A percentile compares a stretch with the other conserved stretches of the same genome.
These are phyloP conservation scores for Penicillium hordei DNA, from an alignment of 2,329 filamentous ascomycete genomes.

Conservation along the genomic window DNA sequence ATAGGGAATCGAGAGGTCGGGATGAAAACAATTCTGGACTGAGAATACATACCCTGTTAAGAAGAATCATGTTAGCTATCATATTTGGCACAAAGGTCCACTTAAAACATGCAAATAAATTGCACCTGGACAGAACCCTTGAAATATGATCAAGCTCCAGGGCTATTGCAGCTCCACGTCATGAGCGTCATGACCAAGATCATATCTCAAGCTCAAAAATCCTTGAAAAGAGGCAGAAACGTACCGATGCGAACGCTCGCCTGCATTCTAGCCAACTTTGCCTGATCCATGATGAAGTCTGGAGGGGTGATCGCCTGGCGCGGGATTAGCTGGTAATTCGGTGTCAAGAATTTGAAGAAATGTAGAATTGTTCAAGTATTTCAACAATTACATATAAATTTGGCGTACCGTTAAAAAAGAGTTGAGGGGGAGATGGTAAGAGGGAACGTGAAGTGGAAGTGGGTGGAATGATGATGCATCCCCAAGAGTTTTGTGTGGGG, in stretches of 20 bases:
- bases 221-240: slow-evolving; percentile 37
- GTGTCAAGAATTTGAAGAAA: not conserved
- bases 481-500: slow-evolving; percentile 31
- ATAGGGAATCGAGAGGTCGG: not conserved
- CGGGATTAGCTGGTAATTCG: slow-evolving; percentile 19
- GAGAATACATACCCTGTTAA: slow-evolving; percentile 30
- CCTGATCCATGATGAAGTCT: slow-evolving; percentile 60
- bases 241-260: slow-evolving; percentile 69
- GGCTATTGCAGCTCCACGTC: slow-evolving; percentile 11
- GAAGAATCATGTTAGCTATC: slow-evolving; percentile 18
- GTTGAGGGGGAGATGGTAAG: slow-evolving; percentile 12
- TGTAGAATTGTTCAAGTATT: not conserved
- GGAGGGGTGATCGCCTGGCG: slow-evolving; percentile 21
- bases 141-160: slow-evolving; percentile 9
- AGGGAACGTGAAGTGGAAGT: slow-evolving; percentile 17
- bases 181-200: slow-evolving; percentile 2
- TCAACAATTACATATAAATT: not conserved
- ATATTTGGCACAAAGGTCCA: not conserved
- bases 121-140: not conserved
- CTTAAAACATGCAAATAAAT: not conserved
- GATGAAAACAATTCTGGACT: not conserved
- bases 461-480: slow-evolving; percentile 19
- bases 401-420: slow-evolving; percentile 14
- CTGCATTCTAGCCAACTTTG: slow-evolving; percentile 67
- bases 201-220: not conserved